Conservation (phyloP, 768 basidiomycete genomes). For the Tremella mesenterica region DNA sequence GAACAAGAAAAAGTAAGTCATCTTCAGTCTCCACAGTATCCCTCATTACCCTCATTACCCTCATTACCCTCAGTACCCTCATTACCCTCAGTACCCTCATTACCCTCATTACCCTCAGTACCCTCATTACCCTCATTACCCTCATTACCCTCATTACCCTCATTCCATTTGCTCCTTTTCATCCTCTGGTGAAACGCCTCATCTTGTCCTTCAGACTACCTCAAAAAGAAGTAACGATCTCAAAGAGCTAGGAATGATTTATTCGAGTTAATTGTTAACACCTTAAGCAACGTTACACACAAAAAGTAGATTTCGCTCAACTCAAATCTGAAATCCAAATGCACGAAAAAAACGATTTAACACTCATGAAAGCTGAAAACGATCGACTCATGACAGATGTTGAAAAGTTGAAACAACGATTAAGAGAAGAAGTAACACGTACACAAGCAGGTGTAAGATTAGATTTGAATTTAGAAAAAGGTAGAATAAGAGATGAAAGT, state of each 20-base stretch:
- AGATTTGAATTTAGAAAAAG: conserved; percentile 91
- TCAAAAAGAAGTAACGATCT: too few species aligned
- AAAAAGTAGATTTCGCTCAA: conserved; percentile 80
- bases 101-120: too few species aligned
- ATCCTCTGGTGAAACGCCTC: too few species aligned
- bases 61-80: not conserved
- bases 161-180: not conserved
- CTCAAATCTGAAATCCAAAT: conserved; percentile 92
- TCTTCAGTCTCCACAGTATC: not conserved
- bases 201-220: not conserved
- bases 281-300: conserved; percentile 43
- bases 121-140: too few species aligned
- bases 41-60: not conserved
- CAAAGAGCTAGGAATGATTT: too few species aligned
- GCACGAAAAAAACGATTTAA: conserved; percentile 92
- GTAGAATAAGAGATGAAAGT: conserved; percentile 82
- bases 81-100: not conserved
- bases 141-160: not conserved
- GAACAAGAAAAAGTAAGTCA: conserved; percentile 83
- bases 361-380: conserved; percentile 91
- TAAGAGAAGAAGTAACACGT: conserved; percentile 81
- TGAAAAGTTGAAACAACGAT: conserved; percentile 85
- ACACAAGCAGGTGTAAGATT: conserved; percentile 89
- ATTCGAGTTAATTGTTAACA: not conserved
- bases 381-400: conserved; percentile 84